Percentiles rank a stretch among this genome's conserved stretches.
phyloP scores from a whole-genome alignment of 1,284 basidiomycete species.

The Microstroma glucosiphilum region DNA sequence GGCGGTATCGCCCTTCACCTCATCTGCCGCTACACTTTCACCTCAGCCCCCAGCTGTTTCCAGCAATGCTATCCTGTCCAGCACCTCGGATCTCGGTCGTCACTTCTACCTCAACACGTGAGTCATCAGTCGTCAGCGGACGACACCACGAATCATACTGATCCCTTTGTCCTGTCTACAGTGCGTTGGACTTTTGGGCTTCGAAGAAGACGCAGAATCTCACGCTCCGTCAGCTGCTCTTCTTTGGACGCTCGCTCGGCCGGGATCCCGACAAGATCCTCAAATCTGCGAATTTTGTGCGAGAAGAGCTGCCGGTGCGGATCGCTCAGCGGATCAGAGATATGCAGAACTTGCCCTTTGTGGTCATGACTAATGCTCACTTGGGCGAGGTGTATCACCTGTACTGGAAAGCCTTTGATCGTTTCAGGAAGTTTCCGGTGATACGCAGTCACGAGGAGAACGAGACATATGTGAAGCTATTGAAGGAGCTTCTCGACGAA shows the following conservation, averaged over 20 bases:
- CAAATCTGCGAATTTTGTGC: slow-evolving; percentile 74
- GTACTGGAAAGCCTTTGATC: slow-evolving; percentile 55
- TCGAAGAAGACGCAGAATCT: slow-evolving; percentile 66
- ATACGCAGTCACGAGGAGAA: slow-evolving; percentile 72
- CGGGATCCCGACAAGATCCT: slow-evolving; percentile 36
- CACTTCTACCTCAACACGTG: slow-evolving; percentile 74
- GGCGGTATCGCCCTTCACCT: not conserved
- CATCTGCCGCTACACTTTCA: not conserved
- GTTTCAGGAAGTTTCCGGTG: slow-evolving; percentile 69
- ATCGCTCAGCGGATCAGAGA: slow-evolving; percentile 82
- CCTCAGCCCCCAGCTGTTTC: not conserved
- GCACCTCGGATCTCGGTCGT: slow-evolving; percentile 26
- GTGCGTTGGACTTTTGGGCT: slow-evolving; percentile 73
- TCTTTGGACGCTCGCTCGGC: slow-evolving; percentile 39
- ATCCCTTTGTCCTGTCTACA: too few species aligned
- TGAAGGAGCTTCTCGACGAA: slow-evolving; percentile 63
- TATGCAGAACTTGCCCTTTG: slow-evolving; percentile 75
- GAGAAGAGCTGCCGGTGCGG: slow-evolving; percentile 77
- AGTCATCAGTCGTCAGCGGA: too few species aligned
- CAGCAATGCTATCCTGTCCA: not conserved
- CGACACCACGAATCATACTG: too few species aligned
- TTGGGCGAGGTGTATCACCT: slow-evolving; percentile 69
- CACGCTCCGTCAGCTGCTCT: slow-evolving; percentile 73
- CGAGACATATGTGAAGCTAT: slow-evolving; percentile 67
- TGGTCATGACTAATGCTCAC: slow-evolving; percentile 78